phyloP scores from a whole-genome alignment of 1,284 basidiomycete genomes.

The Rugosomyces carneus region DNA sequence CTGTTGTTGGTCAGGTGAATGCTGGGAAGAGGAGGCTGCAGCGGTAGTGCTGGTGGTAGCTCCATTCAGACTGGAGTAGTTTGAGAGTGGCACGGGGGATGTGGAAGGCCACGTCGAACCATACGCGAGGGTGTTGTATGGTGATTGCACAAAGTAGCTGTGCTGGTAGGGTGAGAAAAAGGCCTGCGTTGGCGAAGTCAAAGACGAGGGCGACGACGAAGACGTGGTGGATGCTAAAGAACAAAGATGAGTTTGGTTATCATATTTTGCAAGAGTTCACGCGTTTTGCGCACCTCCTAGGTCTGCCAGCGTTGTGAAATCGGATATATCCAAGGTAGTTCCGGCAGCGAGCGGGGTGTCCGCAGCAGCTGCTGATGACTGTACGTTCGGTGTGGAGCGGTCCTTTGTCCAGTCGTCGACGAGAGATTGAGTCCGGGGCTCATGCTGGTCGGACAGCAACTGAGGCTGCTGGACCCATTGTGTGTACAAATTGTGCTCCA shows the following conservation, averaged over 20 bases:
- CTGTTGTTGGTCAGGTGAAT: constrained; percentile 13
- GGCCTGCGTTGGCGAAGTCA: constrained; percentile 28
- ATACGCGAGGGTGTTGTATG: constrained; percentile 51
- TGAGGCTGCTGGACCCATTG: constrained; percentile 47
- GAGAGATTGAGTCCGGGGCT: constrained; percentile 18
- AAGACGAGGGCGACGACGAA: constrained; percentile 26
- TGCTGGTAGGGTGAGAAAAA: constrained; percentile 34
- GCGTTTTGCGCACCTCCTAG: constrained; percentile 29
- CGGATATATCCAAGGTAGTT: constrained; percentile 29
- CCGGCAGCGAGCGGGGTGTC: constrained; percentile 17
- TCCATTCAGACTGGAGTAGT: constrained; percentile 69
- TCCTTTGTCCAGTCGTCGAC: constrained; percentile 37
- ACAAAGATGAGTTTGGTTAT: neutral
- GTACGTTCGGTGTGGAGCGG: constrained; percentile 21
- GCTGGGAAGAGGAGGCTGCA: constrained; percentile 22
- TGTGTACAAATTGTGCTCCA: constrained; percentile 42
- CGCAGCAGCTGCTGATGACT: constrained; percentile 17
- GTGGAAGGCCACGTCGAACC: constrained; percentile 40
- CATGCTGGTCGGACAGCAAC: constrained; percentile 31
- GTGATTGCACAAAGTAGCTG: constrained; percentile 34
- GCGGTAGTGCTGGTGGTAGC: constrained; percentile 43
- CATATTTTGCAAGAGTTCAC: neutral
- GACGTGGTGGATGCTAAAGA: constrained; percentile 25
- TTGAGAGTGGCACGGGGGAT: constrained; percentile 56
- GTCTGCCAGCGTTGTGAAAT: constrained; percentile 34